phyloP scores from a whole-genome alignment of 345 rosid genomes.

The Linum tenue region DNA sequence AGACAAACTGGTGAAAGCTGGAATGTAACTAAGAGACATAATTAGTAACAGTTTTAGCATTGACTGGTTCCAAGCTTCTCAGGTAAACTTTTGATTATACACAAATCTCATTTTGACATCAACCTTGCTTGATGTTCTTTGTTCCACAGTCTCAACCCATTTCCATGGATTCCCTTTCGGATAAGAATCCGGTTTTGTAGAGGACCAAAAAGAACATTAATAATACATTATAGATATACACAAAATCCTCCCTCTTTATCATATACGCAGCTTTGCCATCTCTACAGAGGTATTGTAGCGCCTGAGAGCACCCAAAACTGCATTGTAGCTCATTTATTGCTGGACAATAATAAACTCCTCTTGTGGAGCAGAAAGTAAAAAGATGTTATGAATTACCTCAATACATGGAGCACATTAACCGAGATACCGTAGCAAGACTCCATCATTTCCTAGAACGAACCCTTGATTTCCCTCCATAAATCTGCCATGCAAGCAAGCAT shows the following conservation, averaged over 20 bases:
- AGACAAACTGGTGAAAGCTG: neutral
- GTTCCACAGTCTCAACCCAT: neutral
- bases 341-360: neutral
- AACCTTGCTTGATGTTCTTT: neutral
- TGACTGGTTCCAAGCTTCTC: neutral
- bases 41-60: too few species aligned
- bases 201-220: neutral
- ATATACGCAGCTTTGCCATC: neutral
- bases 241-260: neutral
- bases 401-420: constrained; percentile 32
- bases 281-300: too few species aligned
- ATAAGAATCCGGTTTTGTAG: neutral
- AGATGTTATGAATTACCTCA: constrained; percentile 11
- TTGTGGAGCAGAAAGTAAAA: neutral
- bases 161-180: neutral
- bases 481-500: constrained; percentile 26
- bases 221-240: too few species aligned
- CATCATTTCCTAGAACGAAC: constrained; percentile 80
- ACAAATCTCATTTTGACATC: neutral
- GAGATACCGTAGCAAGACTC: constrained; percentile 89
- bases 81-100: neutral
- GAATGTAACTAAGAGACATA: neutral
- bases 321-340: neutral
- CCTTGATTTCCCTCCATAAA: constrained; percentile 76
- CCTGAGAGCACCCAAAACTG: neutral